Percentiles rank a stretch among this genome's conserved stretches.
Conservation (phyloP, 2,329 filamentous ascomycete genomes). For the Botrytis cinerea region DNA sequence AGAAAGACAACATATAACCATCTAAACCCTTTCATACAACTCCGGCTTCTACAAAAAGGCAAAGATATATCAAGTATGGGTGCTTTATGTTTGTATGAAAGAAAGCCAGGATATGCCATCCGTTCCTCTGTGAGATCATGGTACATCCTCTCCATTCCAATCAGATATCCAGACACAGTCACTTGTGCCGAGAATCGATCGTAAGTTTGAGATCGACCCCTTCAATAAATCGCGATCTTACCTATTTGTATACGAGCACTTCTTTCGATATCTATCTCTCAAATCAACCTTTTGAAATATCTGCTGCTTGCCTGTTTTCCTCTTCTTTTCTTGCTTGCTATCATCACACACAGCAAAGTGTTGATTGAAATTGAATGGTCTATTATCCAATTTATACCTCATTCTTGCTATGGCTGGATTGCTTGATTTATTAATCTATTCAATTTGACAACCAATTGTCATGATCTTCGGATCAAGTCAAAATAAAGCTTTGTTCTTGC, state of each 20-base stretch:
- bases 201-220: neutral
- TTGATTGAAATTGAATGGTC: too few relatives aligned
- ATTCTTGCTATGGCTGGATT: neutral
- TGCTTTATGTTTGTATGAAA: neutral
- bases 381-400: neutral
- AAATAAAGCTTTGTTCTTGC: neutral
- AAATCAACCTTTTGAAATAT: neutral
- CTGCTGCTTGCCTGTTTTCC: neutral
- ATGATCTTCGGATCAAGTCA: neutral
- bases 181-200: neutral
- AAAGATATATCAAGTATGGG: neutral
- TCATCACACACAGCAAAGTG: neutral
- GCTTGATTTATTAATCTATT: neutral
- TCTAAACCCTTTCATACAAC: rapidly evolving
- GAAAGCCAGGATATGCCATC: neutral
- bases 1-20: neutral
- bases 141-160: neutral
- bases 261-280: neutral
- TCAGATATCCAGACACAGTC: neutral
- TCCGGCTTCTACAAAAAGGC: neutral
- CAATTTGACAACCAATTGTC: neutral
- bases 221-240: neutral
- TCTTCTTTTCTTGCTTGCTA: neutral
- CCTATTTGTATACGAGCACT: neutral
- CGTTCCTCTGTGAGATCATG: too few relatives aligned